Evolutionary conservation across 2,329 filamentous ascomycete genomes (phyloP).

Genomic region (Diaporthe sp.): DNA sequence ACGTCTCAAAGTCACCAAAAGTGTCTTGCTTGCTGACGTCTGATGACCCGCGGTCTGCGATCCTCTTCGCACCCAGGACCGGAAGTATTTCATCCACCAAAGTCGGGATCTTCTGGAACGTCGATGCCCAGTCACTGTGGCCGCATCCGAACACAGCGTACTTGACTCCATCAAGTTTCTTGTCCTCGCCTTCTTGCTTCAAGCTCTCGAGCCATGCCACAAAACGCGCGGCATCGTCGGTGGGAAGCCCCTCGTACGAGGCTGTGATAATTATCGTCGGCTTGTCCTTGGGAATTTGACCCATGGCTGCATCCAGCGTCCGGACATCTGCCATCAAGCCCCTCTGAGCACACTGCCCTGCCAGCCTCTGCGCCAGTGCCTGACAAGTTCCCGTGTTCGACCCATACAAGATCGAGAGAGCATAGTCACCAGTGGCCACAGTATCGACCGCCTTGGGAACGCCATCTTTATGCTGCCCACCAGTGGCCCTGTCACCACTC

Average conservation of each 20-base stretch:
- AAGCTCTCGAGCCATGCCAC: slow-evolving; percentile 72
- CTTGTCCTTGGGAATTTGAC: slow-evolving; percentile 69
- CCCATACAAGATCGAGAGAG: slow-evolving; percentile 75
- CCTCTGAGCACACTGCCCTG: slow-evolving; percentile 66
- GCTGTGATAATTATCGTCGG: slow-evolving; percentile 76
- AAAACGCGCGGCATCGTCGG: slow-evolving; percentile 78
- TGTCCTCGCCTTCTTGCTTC: slow-evolving; percentile 47
- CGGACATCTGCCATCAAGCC: slow-evolving; percentile 70
- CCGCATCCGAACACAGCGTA: slow-evolving; percentile 80
- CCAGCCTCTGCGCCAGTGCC: slow-evolving; percentile 72
- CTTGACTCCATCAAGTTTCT: slow-evolving; percentile 64
- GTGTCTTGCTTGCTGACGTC: slow-evolving; percentile 73
- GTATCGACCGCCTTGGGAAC: slow-evolving; percentile 49
- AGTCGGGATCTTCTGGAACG: slow-evolving; percentile 75
- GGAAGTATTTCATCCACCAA: slow-evolving; percentile 67
- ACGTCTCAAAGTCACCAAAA: slow-evolving; percentile 72
- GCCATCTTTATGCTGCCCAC: slow-evolving; percentile 59
- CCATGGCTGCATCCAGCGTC: slow-evolving; percentile 71
- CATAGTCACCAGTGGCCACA: slow-evolving; percentile 48
- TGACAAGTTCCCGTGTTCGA: slow-evolving; percentile 82
- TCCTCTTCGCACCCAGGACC: slow-evolving; percentile 56
- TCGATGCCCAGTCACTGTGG: slow-evolving; percentile 65
- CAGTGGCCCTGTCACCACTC: slow-evolving; percentile 52
- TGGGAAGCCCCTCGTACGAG: slow-evolving; percentile 78
- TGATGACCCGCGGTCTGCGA: slow-evolving; percentile 64